Evolutionary conservation across 805 yeast species (phyloP).

Genomic region (Starmerella riodocensis): DNA sequence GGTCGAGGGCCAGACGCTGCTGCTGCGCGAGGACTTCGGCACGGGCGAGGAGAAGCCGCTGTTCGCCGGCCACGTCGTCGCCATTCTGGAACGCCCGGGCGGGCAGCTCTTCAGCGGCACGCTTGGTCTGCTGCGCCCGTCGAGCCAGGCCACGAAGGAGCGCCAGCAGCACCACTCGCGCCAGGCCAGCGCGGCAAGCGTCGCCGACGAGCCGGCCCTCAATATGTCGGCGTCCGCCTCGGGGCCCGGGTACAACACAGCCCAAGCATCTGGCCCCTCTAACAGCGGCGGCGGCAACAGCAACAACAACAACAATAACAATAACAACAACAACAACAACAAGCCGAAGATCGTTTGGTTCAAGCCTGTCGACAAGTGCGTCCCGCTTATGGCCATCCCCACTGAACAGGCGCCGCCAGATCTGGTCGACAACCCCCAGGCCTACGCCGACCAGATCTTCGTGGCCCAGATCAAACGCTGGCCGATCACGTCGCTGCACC

Average conservation of each 20-base stretch:
- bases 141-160: constrained; percentile 80
- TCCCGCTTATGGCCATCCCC: constrained; percentile 94
- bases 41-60: constrained; percentile 85
- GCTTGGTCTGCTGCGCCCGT: constrained; percentile 83
- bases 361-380: constrained; percentile 95
- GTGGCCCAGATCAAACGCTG: constrained; percentile 95
- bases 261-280: neutral
- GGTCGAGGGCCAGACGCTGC: constrained; percentile 90
- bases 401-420: constrained; percentile 96
- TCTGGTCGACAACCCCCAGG: constrained; percentile 82
- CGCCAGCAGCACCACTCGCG: constrained; percentile 33
- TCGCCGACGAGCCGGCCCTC: constrained; percentile 2
- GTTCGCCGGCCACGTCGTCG: constrained; percentile 97
- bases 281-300: neutral
- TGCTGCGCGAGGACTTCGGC: constrained; percentile 63
- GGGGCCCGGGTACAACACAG: neutral
- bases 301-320: neutral
- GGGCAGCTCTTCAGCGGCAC: constrained; percentile 95
- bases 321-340: constrained; percentile 20
- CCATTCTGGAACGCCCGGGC: constrained; percentile 92
- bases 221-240: too few relatives aligned
- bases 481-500: constrained; percentile 98
- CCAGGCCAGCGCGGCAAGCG: constrained; percentile 12
- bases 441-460: constrained; percentile 66
- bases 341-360: constrained; percentile 97